Evolutionary conservation across 805 yeast species (phyloP).

Genomic region (Cyberlindnera samutprakarnensis): DNA sequence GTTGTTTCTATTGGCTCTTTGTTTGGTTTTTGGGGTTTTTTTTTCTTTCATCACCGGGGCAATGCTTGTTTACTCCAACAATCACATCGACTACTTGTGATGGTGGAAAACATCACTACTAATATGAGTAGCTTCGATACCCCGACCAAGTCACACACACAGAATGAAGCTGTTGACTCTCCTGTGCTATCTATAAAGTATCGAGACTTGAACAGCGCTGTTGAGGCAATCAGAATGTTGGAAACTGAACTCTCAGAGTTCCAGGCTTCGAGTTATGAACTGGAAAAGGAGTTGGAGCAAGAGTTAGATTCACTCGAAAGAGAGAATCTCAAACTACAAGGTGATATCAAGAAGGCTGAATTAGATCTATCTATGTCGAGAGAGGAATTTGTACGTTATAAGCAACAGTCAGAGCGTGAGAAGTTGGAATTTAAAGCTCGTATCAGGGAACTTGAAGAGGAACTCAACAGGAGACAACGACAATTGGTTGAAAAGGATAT

Average conservation of each 20-base stretch:
- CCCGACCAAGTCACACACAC: too few relatives aligned
- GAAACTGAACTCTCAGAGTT: constrained; percentile 36
- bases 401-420: constrained; percentile 15
- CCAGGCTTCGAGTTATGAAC: constrained; percentile 34
- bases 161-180: constrained; percentile 10
- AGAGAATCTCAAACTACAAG: constrained; percentile 18
- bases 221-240: constrained; percentile 31
- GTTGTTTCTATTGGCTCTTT: too few relatives aligned
- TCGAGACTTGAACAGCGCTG: constrained; percentile 23
- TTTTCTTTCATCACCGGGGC: too few relatives aligned
- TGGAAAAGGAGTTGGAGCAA: constrained; percentile 37
- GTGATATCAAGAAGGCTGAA: constrained; percentile 13
- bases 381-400: constrained; percentile 22
- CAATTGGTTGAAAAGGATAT: constrained; percentile 35
- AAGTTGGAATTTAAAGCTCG: constrained; percentile 4
- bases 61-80: too few relatives aligned
- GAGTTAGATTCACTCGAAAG: constrained; percentile 27
- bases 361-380: constrained; percentile 23
- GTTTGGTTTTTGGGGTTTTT: too few relatives aligned
- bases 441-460: constrained; percentile 23
- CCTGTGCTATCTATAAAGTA: constrained; percentile 17
- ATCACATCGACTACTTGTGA: too few relatives aligned
- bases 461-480: constrained; percentile 23
- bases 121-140: too few relatives aligned
- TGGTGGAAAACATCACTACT: too few relatives aligned